Evolutionary conservation across 1,284 basidiomycete species (phyloP), one percentile per base, ranked within the genome.

Genomic region (Retiboletus flavoniger): DNA sequence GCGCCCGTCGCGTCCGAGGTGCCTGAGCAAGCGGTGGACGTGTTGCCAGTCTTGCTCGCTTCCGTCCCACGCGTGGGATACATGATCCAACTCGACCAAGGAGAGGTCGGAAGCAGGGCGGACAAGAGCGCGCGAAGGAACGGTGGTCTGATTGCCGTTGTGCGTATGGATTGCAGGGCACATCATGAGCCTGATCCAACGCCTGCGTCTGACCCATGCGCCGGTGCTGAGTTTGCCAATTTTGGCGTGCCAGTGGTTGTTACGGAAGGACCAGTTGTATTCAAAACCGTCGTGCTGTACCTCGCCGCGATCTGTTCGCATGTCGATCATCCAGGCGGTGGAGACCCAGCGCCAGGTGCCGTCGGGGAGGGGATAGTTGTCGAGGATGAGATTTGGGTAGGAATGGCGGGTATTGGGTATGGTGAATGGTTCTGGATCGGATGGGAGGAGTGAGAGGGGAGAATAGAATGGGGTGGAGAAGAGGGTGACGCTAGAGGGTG

Each of bases 271-370:
- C 81, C 85, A 89, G 63, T 90, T 91, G 72, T 92, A 92, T 69
- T 92, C 87, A 60, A 91, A 92, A 38, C 89, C 89, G 61, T 92
- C 89, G 60, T 87, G 79, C 62, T 89, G 85, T 5, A 91, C 85
- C 61, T 85, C 79, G 47, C 87, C 87, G 17, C 73, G 72, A 58
- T 87, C 82, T 19, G 82, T 79, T 38, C 85, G 84, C 89, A 92
- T 92, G 72, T 92, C 90, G 54, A 91, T 82, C 87, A 92, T 88
- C 89, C 89, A 92, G 7, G 79, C 72, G 34, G 79, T 78, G 35
- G 87, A 89, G 3, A 90, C 82, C 89, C 89, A 92, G 42, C 72
- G 78, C 90, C 90, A 92, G 11, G 78, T 81, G 24, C 87, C 89
- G 61, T 91, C 87, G 1, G 89, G 90, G 24, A 92, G 78, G n/a